Conservation (phyloP, 2,329 filamentous ascomycete genomes). For the Sporothrix inflata region DNA sequence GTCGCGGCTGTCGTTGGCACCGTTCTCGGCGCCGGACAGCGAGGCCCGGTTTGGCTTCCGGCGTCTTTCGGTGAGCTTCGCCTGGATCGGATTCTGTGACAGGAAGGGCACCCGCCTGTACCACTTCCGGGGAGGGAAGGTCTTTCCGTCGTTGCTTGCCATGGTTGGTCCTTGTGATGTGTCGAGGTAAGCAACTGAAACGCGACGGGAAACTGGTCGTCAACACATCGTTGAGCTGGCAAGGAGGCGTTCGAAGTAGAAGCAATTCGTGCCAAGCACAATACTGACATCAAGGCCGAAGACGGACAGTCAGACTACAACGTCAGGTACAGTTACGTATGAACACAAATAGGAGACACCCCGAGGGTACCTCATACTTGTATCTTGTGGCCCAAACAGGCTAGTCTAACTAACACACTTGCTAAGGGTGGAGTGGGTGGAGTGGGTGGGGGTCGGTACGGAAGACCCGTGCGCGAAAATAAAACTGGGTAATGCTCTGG, state of each 20-base stretch:
- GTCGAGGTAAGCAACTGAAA: background rate
- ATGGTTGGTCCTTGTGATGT: conserved; percentile 29
- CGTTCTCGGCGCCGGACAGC: conserved; percentile 21
- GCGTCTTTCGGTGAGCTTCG: conserved; percentile 29
- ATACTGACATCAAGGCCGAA: background rate
- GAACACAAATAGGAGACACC: background rate
- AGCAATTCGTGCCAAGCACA: background rate
- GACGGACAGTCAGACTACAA: background rate
- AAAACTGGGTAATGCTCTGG: background rate
- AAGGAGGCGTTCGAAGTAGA: background rate
- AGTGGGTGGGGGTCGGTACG: background rate
- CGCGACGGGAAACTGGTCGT: background rate
- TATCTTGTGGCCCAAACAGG: conserved; percentile 5
- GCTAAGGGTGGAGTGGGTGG: background rate
- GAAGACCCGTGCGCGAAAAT: background rate
- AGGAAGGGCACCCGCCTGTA: conserved; percentile 40
- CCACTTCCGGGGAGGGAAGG: conserved; percentile 40
- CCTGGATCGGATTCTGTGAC: conserved; percentile 37
- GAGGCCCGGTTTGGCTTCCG: conserved; percentile 6
- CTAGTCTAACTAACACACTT: background rate
- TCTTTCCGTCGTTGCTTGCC: conserved; percentile 36
- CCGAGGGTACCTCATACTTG: too few species aligned
- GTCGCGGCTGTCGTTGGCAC: background rate
- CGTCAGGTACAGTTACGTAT: background rate
- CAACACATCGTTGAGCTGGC: background rate